A percentile compares a stretch with the other conserved stretches of the same genome.
These are phyloP conservation scores for Neurospora sp. DNA, from an alignment of 495 filamentous ascomycete species.

Conservation along the genomic window DNA sequence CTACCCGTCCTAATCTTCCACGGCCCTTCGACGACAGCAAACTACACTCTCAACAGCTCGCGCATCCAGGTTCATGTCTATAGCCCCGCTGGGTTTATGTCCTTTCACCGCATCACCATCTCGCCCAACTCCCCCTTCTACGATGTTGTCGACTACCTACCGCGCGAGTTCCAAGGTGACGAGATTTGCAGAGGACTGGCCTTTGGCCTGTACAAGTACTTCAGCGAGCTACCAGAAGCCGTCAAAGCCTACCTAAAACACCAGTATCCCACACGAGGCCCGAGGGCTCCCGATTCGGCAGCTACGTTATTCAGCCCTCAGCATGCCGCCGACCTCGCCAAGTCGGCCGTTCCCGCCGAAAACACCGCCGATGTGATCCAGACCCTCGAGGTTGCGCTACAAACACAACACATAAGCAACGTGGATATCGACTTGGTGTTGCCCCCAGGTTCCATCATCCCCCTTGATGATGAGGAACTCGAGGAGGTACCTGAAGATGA, in stretches of 20 bases:
- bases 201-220: conserved; percentile 88
- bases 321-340: conserved; percentile 85
- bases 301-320: conserved; percentile 75
- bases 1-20: conserved; percentile 73
- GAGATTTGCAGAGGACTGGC: conserved; percentile 82
- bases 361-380: conserved; percentile 60
- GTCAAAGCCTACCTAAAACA: conserved; percentile 54
- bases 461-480: conserved; percentile 37
- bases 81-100: conserved; percentile 75
- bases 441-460: conserved; percentile 61
- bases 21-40: conserved; percentile 71
- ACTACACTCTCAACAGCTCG: conserved; percentile 76
- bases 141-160: conserved; percentile 80
- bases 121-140: conserved; percentile 95
- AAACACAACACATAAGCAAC: conserved; percentile 68
- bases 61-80: conserved; percentile 90
- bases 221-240: conserved; percentile 67
- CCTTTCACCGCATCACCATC: conserved; percentile 80
- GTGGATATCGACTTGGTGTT: conserved; percentile 83
- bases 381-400: conserved; percentile 60
- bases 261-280: conserved; percentile 35
- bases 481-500: conserved; percentile 48
- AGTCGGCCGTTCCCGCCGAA: conserved; percentile 68
- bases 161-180: conserved; percentile 86
- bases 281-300: conserved; percentile 45